phyloP scores from a whole-genome alignment of 352 stramenopile genomes.

The Aphanomyces invadans region DNA sequence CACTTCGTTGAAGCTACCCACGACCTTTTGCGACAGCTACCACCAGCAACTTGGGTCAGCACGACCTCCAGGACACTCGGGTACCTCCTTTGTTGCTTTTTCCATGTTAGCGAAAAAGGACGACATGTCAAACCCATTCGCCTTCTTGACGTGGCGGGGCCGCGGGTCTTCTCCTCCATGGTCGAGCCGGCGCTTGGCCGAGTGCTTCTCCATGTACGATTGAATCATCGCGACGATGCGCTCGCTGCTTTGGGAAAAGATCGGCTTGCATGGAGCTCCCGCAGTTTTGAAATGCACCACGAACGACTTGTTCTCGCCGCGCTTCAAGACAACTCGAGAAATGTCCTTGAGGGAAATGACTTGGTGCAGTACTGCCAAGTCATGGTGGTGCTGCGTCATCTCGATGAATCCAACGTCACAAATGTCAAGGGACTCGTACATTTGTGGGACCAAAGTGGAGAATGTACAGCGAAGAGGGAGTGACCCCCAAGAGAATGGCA shows the following conservation, averaged over 20 bases:
- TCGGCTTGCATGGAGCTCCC: background rate
- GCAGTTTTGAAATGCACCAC: constrained; percentile 10
- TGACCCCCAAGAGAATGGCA: background rate
- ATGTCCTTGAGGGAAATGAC: constrained; percentile 10
- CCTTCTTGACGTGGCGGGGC: background rate
- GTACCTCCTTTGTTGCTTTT: constrained; percentile 8
- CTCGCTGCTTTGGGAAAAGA: constrained; percentile 8
- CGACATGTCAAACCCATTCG: constrained; percentile 8
- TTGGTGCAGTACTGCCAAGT: constrained; percentile 1
- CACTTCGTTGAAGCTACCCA: constrained; percentile 9
- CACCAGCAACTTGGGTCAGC: too few relatives aligned
- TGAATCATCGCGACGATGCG: constrained; percentile 7
- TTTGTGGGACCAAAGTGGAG: background rate
- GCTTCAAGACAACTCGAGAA: constrained; percentile 1
- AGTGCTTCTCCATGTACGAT: constrained; percentile 7
- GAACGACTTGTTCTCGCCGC: constrained; percentile 17
- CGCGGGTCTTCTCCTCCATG: background rate
- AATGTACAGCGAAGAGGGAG: background rate
- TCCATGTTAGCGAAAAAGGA: constrained; percentile 18
- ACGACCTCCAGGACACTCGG: too few relatives aligned
- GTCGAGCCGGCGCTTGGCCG: background rate
- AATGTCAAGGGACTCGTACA: background rate
- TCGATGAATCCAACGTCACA: too few relatives aligned
- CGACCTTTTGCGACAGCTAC: constrained; percentile 13
- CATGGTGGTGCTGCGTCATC: background rate